These are phyloP conservation scores for Sclerotinia subarctica DNA, from an alignment of 2,329 filamentous ascomycete species.

Conservation along the genomic window DNA sequence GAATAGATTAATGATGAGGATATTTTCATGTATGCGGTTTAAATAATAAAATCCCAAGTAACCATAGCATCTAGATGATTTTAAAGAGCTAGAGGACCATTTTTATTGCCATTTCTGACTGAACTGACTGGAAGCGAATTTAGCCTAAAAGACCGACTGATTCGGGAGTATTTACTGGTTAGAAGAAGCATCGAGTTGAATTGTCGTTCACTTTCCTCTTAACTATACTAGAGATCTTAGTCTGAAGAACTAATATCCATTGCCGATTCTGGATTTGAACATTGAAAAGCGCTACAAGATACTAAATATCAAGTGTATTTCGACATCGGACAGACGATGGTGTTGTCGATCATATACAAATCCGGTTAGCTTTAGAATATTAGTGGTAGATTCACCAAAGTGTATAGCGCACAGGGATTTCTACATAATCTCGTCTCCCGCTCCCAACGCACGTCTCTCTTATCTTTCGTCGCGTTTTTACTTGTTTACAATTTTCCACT, in stretches of 20 bases:
- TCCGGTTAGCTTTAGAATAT: not conserved
- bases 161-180: not conserved
- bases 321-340: not conserved
- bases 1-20: too few relatives aligned
- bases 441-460: not conserved
- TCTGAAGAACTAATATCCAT: too few relatives aligned
- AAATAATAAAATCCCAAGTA: too few relatives aligned
- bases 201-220: too few relatives aligned
- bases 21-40: too few relatives aligned
- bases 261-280: not conserved
- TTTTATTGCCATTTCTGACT: too few relatives aligned
- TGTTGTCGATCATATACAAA: not conserved
- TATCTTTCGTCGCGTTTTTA: not conserved
- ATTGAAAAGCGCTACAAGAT: not conserved
- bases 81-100: too few relatives aligned
- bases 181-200: not conserved
- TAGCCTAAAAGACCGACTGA: too few relatives aligned
- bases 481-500: slow-evolving; percentile 9
- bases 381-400: not conserved
- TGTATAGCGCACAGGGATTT: not conserved
- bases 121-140: too few relatives aligned
- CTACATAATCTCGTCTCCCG: slow-evolving; percentile 13
- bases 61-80: too few relatives aligned
- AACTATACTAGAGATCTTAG: not conserved
- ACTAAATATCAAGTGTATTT: not conserved